Conservation (phyloP, 116 monocot species). For the Phalaenopsis hybrid region DNA sequence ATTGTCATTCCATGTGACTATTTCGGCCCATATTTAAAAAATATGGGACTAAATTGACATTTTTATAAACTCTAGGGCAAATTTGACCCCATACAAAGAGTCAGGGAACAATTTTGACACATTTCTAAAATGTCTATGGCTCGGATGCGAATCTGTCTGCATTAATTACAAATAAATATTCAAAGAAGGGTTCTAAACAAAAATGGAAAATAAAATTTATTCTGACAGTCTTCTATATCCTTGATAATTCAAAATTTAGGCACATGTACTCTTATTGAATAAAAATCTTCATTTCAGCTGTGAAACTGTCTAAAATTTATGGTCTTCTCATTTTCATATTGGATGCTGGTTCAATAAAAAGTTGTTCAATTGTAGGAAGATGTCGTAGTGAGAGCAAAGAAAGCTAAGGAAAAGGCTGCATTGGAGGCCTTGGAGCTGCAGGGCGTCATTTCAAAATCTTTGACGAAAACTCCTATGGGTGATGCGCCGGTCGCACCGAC, state of each 20-base stretch:
- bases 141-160: no score
- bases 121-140: no score
- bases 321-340: neutral
- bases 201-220: neutral
- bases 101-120: no score
- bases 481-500: slow-evolving; percentile 17
- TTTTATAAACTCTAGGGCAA: no score
- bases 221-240: neutral
- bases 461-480: slow-evolving; percentile 4
- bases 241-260: neutral
- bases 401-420: slow-evolving; percentile 71
- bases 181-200: neutral
- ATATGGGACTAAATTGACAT: no score
- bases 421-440: slow-evolving; percentile 39
- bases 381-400: slow-evolving; percentile 65
- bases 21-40: no score
- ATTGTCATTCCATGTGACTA: no score
- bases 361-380: slow-evolving; percentile 56
- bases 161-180: no score
- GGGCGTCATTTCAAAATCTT: slow-evolving; percentile 17
- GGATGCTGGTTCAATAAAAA: neutral
- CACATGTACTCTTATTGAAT: neutral
- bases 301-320: neutral
- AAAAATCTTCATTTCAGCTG: neutral
- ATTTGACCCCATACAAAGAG: no score